phyloP scores from a whole-genome alignment of 2,329 filamentous ascomycete genomes.

The Verticillium longisporum region DNA sequence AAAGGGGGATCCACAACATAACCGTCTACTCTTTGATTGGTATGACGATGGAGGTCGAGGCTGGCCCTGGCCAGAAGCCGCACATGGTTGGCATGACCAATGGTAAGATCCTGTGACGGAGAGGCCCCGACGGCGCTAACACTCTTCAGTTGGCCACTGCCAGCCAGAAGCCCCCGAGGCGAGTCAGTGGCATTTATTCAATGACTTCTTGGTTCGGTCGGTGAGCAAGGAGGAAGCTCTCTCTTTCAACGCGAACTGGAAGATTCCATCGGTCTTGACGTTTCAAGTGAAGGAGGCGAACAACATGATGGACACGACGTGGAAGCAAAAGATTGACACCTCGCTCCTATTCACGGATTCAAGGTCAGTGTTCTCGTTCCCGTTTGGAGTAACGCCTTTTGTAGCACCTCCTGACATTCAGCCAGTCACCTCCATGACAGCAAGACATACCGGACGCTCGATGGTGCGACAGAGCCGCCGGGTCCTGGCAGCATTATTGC shows the following conservation, averaged over 20 bases:
- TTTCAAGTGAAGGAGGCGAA: conserved; percentile 79
- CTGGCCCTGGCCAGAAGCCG: conserved; percentile 75
- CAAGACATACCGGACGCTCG: conserved; percentile 55
- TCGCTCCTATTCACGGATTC: conserved; percentile 73
- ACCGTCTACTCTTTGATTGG: conserved; percentile 88
- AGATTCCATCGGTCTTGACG: conserved; percentile 78
- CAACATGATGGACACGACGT: conserved; percentile 76
- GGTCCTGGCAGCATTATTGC: conserved; percentile 70
- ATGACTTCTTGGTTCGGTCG: conserved; percentile 86
- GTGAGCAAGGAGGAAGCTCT: conserved; percentile 78
- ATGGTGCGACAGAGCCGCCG: conserved; percentile 56
- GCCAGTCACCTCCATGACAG: conserved; percentile 33
- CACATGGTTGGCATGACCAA: conserved; percentile 92
- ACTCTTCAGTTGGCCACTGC: conserved; percentile 55
- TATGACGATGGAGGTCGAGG: conserved; percentile 83
- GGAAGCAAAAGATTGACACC: conserved; percentile 81
- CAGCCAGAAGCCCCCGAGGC: conserved; percentile 50
- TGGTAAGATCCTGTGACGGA: conserved; percentile 35
- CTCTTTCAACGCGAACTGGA: conserved; percentile 87
- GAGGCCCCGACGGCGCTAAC: conserved; percentile 15
- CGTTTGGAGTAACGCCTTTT: neutral
- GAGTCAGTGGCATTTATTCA: conserved; percentile 91
- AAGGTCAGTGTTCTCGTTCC: conserved; percentile 30
- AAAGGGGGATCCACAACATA: conserved; percentile 73
- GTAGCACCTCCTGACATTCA: conserved; percentile 14